Conservation (phyloP, 176 grass and related monocot genomes). For the Bolboschoenus planiculmis region DNA sequence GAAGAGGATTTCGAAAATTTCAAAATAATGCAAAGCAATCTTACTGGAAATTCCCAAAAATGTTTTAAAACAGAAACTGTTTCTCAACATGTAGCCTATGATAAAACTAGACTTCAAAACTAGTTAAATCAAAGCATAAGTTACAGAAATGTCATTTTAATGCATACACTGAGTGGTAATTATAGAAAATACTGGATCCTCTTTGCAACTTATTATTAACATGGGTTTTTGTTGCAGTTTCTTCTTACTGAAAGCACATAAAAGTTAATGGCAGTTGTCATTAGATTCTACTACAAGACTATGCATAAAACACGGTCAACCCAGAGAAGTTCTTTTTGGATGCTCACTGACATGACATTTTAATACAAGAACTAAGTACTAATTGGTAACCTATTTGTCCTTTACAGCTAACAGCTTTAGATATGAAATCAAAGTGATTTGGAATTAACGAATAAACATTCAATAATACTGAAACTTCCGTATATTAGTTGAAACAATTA, state of each 20-base stretch:
- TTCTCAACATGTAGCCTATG: background rate
- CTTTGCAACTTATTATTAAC: no score
- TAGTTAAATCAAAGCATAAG: background rate
- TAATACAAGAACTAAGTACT: background rate
- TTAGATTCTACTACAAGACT: background rate
- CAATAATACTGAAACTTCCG: background rate
- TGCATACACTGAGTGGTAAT: background rate
- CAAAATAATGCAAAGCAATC: slow-evolving; percentile 1
- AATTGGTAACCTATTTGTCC: background rate
- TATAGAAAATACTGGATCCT: background rate
- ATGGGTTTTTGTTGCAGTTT: no score
- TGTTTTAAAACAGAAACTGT: background rate
- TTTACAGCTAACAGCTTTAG: no score
- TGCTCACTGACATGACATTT: background rate
- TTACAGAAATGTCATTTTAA: background rate
- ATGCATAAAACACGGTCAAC: background rate
- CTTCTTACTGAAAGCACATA: background rate
- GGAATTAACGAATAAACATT: background rate
- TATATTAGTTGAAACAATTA: background rate
- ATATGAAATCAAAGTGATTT: background rate
- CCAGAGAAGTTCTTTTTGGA: background rate
- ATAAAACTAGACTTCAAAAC: background rate
- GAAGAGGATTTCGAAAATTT: background rate
- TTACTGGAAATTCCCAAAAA: background rate
- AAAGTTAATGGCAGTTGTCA: background rate